These are phyloP conservation scores for Trichophyton verrucosum DNA, from an alignment of 2,329 filamentous ascomycete genomes.

Conservation along the genomic window DNA sequence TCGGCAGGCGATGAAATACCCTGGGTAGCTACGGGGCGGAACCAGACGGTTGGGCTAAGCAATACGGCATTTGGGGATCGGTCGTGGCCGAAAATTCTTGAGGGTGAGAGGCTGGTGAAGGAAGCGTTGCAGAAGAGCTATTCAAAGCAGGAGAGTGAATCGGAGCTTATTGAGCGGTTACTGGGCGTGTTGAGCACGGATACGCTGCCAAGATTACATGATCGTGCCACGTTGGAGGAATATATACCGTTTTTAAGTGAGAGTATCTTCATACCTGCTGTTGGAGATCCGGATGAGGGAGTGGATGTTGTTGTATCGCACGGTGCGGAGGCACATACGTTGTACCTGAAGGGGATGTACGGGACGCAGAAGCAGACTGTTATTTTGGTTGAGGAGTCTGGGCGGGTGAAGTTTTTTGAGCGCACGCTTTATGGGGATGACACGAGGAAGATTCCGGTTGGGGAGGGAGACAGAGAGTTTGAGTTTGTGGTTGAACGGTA, in stretches of 20 bases:
- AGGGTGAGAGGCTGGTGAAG: slow-evolving; percentile 43
- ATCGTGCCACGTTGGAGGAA: slow-evolving; percentile 40
- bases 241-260: slow-evolving; percentile 46
- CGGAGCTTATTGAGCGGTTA: slow-evolving; percentile 40
- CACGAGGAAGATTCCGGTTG: slow-evolving; percentile 35
- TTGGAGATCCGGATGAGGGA: slow-evolving; percentile 37
- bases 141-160: slow-evolving; percentile 31
- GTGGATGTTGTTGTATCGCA: slow-evolving; percentile 12
- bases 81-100: slow-evolving; percentile 49
- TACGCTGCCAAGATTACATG: slow-evolving; percentile 40
- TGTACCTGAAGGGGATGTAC: slow-evolving; percentile 40
- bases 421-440: slow-evolving; percentile 47
- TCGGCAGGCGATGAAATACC: slow-evolving; percentile 38
- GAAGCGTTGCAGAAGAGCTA: slow-evolving; percentile 38
- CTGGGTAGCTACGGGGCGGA: slow-evolving; percentile 38
- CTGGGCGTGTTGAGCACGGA: slow-evolving; percentile 43
- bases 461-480: slow-evolving; percentile 36
- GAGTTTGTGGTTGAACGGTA: slow-evolving; percentile 22
- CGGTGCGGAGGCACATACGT: slow-evolving; percentile 16
- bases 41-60: slow-evolving; percentile 47
- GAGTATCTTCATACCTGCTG: slow-evolving; percentile 48
- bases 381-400: slow-evolving; percentile 44
- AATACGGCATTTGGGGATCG: slow-evolving; percentile 49
- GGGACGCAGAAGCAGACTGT: slow-evolving; percentile 55
- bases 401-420: slow-evolving; percentile 49